Conservation (phyloP, 1,284 basidiomycete species). For the Austroboletus sp. region DNA sequence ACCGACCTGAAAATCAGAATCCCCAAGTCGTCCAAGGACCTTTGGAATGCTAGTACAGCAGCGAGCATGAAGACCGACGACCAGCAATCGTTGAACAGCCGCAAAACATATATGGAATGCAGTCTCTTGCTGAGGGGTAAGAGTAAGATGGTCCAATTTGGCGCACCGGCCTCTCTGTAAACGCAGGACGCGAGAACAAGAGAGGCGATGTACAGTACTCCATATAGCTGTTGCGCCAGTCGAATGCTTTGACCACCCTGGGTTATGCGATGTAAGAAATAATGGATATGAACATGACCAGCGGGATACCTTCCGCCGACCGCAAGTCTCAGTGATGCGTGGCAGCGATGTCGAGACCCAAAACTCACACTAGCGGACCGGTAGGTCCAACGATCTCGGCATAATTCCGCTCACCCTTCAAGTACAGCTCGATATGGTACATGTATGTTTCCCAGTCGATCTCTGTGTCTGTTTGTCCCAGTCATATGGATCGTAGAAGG, state of each 20-base stretch:
- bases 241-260: slow-evolving; percentile 55
- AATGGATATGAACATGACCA: slow-evolving; percentile 83
- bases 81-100: slow-evolving; percentile 95
- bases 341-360: not conserved
- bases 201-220: slow-evolving; percentile 61
- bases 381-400: slow-evolving; percentile 82
- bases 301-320: slow-evolving; percentile 76
- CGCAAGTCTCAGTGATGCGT: slow-evolving; percentile 1
- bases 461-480: slow-evolving; percentile 74
- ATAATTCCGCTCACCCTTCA: slow-evolving; percentile 83
- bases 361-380: slow-evolving; percentile 82
- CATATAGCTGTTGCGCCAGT: slow-evolving; percentile 76
- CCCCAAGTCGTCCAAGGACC: slow-evolving; percentile 55
- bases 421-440: slow-evolving; percentile 75
- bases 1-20: slow-evolving; percentile 70
- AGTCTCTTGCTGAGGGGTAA: slow-evolving; percentile 86
- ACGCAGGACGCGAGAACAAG: slow-evolving; percentile 61
- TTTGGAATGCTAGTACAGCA: slow-evolving; percentile 56
- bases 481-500: slow-evolving; percentile 11
- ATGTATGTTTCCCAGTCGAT: slow-evolving; percentile 96
- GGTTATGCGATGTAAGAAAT: slow-evolving; percentile 64
- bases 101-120: slow-evolving; percentile 87
- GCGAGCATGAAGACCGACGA: slow-evolving; percentile 60
- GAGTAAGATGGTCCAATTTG: slow-evolving; percentile 75
- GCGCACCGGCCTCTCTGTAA: slow-evolving; percentile 60